Base-by-base conservation (phyloP, 2,329 filamentous ascomycete genomes). In the Tolypocladium nubicola region DNA sequence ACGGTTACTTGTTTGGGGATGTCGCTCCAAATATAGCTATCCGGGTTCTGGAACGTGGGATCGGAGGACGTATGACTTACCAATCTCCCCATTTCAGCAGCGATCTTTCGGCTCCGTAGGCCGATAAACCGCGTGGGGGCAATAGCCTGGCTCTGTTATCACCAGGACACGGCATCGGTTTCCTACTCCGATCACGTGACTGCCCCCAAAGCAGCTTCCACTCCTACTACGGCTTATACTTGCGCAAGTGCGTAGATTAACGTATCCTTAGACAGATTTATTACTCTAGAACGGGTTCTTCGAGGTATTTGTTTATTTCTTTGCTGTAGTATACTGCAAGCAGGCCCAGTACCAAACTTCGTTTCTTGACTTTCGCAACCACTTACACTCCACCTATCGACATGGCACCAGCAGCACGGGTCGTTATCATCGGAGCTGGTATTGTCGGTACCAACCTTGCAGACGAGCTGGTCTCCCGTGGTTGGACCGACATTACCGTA, bases 371-470 rank as follows among this genome's bases (percentile, higher is more conserved):
- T 23, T 30, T 26, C 23, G 2, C 7, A 1, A 7, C 7, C n/a
- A 47, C n/a, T 23, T 11, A 43, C 39, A 43, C 40, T 21, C 13
- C 16, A 39, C 38, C 39, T 19, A 47, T 47, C 11, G 23, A 19
- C 52, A 41, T 54, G 52, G 23, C 52, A 30, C n/a, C 23, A 6
- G 23, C 23, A 66, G 70, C 75, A 63, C 71, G 75, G 62, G 78
- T 84, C 59, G 78, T 84, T 58, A 82, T 84, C 59, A 82, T 84
- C 59, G 83, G 83, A 41, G 83, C 83, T 54, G 83, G 83, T 53
- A 85, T 86, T 58, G 83, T 86, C 58, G 83, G 83, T 52, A 76
- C 78, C 58, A 86, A 86, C 59, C 70, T 86, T 53, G 83, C 83
- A 53, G 83, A 86, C 63, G 83, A 86, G 74, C 76, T 86, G 64